A percentile compares a stretch with the other conserved stretches of the same genome.
Conservation (phyloP, 306 rosid genomes). For the Vigna angularis region DNA sequence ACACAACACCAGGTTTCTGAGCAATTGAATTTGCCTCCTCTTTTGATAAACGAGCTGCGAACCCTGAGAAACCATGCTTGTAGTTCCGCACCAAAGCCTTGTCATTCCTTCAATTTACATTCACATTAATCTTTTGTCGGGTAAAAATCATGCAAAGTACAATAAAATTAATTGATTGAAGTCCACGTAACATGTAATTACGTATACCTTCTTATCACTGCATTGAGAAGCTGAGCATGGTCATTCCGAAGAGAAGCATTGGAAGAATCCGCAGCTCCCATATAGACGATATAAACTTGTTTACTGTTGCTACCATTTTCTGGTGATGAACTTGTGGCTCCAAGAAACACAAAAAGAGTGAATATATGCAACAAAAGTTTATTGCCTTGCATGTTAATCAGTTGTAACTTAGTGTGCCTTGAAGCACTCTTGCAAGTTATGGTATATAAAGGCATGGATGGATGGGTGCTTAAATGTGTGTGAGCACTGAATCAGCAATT, state of each 20-base stretch:
- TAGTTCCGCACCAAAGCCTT: conserved; percentile 71
- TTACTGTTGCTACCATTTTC: not conserved
- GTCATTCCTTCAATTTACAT: conserved; percentile 48
- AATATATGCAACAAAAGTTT: not conserved
- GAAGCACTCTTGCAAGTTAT: not conserved
- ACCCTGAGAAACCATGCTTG: conserved; percentile 86
- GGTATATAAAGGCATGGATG: not conserved
- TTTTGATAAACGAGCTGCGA: conserved; percentile 73
- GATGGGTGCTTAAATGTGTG: conserved; percentile 18
- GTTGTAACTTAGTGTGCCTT: not conserved
- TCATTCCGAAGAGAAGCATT: conserved; percentile 60
- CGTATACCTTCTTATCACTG: conserved; percentile 55
- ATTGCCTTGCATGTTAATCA: conserved; percentile 33
- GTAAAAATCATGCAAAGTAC: not conserved
- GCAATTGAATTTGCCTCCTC: conserved; percentile 66
- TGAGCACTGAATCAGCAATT: not conserved
- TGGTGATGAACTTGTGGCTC: conserved; percentile 34
- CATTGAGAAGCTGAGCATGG: conserved; percentile 60
- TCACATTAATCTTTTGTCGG: not conserved
- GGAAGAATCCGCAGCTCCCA: conserved; percentile 74
- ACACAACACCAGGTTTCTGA: conserved; percentile 71
- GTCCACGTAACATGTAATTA: not conserved
- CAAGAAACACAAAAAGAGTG: conserved; percentile 38
- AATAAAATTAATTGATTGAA: not conserved
- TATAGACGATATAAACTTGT: conserved; percentile 75